These are phyloP conservation scores for Dryadomyces quercus-mongolicae DNA, from an alignment of 2,329 filamentous ascomycete species.

Conservation along the genomic window DNA sequence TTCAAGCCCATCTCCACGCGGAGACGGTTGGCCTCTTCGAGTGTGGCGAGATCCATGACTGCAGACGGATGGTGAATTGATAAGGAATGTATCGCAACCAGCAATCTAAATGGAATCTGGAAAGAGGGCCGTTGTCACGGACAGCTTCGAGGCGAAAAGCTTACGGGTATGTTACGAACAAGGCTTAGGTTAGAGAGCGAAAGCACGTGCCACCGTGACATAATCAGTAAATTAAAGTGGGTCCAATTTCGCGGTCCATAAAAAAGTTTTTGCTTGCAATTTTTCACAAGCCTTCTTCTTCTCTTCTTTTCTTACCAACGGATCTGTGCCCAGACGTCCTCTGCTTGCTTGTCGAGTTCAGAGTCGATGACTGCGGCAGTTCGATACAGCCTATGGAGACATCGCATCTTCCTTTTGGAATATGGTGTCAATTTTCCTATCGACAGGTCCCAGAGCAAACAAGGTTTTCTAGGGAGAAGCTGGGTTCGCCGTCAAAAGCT, in stretches of 20 bases:
- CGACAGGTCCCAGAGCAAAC: conserved; percentile 88
- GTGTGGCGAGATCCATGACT: conserved; percentile 56
- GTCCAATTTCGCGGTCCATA: not conserved
- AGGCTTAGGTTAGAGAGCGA: not conserved
- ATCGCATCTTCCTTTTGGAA: conserved; percentile 31
- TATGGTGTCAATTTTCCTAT: conserved; percentile 81
- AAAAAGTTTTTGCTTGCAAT: conserved; percentile 2
- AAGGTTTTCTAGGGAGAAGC: conserved; percentile 37
- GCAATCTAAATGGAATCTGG: not conserved
- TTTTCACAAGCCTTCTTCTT: conserved; percentile 21
- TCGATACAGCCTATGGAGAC: conserved; percentile 75
- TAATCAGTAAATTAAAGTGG: not conserved
- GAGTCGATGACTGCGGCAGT: conserved; percentile 73
- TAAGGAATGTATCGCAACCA: not conserved
- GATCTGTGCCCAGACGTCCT: conserved; percentile 83
- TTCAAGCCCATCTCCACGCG: conserved; percentile 82
- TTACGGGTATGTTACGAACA: not conserved
- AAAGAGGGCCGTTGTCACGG: not conserved
- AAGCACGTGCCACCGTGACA: not conserved
- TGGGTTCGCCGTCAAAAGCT: conserved; percentile 53
- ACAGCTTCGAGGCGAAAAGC: too few species aligned
- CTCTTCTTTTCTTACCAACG: conserved; percentile 34
- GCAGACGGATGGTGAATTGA: not conserved
- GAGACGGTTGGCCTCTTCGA: conserved; percentile 90
- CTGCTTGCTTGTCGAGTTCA: conserved; percentile 45